Evolutionary conservation across 2,329 filamentous ascomycete genomes (phyloP).

Genomic region (Neofusicoccum umdonicola): DNA sequence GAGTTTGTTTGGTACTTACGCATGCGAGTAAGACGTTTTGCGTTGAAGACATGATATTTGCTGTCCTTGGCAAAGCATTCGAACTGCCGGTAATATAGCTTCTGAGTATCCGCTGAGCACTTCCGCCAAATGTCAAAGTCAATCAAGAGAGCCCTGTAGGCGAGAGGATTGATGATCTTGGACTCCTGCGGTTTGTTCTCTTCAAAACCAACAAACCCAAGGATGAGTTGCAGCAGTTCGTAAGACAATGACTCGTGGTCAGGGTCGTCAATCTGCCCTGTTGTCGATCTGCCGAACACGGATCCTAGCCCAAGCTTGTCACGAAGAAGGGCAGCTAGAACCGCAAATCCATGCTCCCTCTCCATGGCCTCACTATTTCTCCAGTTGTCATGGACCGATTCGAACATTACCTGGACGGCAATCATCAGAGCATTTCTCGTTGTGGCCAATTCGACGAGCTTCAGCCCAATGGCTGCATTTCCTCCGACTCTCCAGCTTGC

Average conservation of each 20-base stretch:
- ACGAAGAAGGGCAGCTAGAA: slow-evolving; percentile 77
- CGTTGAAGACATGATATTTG: slow-evolving; percentile 90
- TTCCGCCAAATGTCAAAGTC: slow-evolving; percentile 92
- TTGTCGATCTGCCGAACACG: slow-evolving; percentile 20
- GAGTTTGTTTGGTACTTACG: slow-evolving; percentile 56
- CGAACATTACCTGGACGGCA: slow-evolving; percentile 79
- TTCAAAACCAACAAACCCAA: slow-evolving; percentile 87
- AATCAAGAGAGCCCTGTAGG: slow-evolving; percentile 86
- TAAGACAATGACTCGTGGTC: slow-evolving; percentile 53
- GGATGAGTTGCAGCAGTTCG: slow-evolving; percentile 70
- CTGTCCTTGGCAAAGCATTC: slow-evolving; percentile 83
- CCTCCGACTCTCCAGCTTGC: slow-evolving; percentile 91
- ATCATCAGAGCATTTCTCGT: slow-evolving; percentile 69
- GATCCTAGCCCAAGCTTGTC: slow-evolving; percentile 69
- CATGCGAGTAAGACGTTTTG: slow-evolving; percentile 82
- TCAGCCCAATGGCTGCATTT: slow-evolving; percentile 79
- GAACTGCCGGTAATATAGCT: slow-evolving; percentile 92
- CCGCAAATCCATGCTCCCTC: slow-evolving; percentile 87
- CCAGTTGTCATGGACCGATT: slow-evolving; percentile 87
- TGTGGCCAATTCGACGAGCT: slow-evolving; percentile 74
- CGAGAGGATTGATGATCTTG: slow-evolving; percentile 92
- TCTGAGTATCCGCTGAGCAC: slow-evolving; percentile 72
- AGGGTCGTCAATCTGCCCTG: slow-evolving; percentile 5
- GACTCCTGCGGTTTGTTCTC: slow-evolving; percentile 77
- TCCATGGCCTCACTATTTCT: slow-evolving; percentile 98